Percentiles rank a stretch among this genome's conserved stretches.
phyloP scores from a whole-genome alignment of 1,139 yeast genomes.

The Debaryomyces singareniensis region DNA sequence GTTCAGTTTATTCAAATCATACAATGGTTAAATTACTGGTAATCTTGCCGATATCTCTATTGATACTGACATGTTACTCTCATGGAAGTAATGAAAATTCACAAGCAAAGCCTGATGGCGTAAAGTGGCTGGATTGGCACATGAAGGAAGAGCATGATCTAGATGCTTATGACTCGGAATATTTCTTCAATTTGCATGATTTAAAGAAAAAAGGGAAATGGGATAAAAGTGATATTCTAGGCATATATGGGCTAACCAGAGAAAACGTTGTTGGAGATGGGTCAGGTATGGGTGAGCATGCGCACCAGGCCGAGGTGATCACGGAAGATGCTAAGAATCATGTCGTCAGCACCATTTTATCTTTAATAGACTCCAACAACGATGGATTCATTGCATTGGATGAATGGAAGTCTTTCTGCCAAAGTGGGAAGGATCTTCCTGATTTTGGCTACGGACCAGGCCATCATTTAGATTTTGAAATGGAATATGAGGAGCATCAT shows the following conservation, averaged over 20 bases:
- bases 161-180: conserved; percentile 64
- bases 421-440: conserved; percentile 68
- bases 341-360: conserved; percentile 51
- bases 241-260: conserved; percentile 73
- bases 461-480: conserved; percentile 91
- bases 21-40: no score
- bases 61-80: no score
- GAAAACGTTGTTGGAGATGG: conserved; percentile 80
- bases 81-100: no score
- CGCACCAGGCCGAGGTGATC: conserved; percentile 46
- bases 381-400: conserved; percentile 60
- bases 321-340: conserved; percentile 51
- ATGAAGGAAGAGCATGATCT: conserved; percentile 84
- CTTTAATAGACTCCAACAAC: conserved; percentile 56
- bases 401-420: conserved; percentile 66
- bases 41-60: no score
- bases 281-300: conserved; percentile 81
- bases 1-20: no score
- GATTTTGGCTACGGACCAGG: conserved; percentile 97
- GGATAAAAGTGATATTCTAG: conserved; percentile 62
- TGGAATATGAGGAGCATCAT: conserved; percentile 90
- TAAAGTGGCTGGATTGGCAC: conserved; percentile 78
- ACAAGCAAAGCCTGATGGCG: conserved; percentile 37
- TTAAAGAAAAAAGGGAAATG: conserved; percentile 45
- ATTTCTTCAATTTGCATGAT: conserved; percentile 84